phyloP scores from a whole-genome alignment of 2,329 filamentous ascomycete genomes.

The Botrytis sinoallii region DNA sequence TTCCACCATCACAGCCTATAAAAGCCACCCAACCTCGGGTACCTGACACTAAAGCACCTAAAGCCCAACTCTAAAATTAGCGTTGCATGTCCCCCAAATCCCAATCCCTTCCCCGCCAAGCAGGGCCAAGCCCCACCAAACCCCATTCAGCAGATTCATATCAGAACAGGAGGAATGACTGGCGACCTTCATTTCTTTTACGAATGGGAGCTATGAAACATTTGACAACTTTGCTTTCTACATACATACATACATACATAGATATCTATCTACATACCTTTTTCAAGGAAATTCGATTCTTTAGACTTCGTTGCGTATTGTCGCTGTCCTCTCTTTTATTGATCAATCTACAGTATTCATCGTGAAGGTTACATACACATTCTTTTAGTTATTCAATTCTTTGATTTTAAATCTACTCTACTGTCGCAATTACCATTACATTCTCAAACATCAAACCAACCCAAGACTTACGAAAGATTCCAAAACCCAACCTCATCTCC shows the following conservation, averaged over 20 bases:
- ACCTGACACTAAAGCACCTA: slow-evolving; percentile 6
- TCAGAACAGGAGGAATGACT: slow-evolving; percentile 1
- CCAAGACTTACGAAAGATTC: neutral
- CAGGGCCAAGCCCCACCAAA: slow-evolving; percentile 2
- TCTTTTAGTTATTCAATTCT: neutral
- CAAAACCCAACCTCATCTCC: neutral
- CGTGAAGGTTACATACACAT: neutral
- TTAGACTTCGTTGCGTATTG: neutral
- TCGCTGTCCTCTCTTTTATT: slow-evolving; percentile 17
- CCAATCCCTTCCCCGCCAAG: neutral
- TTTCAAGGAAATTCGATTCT: neutral
- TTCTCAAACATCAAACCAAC: neutral
- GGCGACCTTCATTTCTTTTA: slow-evolving; percentile 3
- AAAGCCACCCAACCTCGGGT: neutral
- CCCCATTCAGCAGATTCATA: slow-evolving; percentile 10
- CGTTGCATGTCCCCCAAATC: neutral
- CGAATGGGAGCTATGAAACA: neutral
- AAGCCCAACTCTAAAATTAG: slow-evolving; percentile 3
- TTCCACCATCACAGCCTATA: neutral
- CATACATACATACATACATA: neutral
- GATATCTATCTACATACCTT: neutral
- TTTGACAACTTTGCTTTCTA: neutral
- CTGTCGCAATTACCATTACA: neutral
- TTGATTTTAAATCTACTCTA: neutral
- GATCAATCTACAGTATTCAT: neutral